Base-by-base conservation (phyloP, 2,329 filamentous ascomycete species). In the Cladophialophora exuberans region DNA sequence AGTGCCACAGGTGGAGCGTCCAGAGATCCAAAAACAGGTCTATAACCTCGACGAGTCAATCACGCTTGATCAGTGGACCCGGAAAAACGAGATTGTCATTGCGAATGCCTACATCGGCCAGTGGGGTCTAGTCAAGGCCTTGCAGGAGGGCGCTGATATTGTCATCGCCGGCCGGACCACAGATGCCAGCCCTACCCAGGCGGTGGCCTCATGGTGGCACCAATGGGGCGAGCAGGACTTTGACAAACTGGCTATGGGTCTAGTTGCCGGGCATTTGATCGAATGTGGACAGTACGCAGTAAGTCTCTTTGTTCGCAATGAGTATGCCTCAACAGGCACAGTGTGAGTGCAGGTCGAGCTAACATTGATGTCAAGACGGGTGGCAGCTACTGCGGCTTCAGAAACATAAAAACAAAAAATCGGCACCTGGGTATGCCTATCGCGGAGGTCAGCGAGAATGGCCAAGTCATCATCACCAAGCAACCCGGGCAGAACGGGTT, bases 81-180 rank as follows among this genome's bases (percentile, higher is more conserved):
- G n/a, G n/a, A n/a, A n/a, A n/a, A 23, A 17, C 5, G 26, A 53
- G 11, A 41, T 43, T 6, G n/a, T 38, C 17, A 46, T 33, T 18
- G 50, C 39, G n/a, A 20, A 26, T 3, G 79, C 74, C 3, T 82
- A 82, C 60, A 72, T 82, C 1, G 81, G 82, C 0, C 74, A 74
- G n/a, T 69, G 76, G 48, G 77, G 65, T 2, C 69, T 70, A 18
- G 66, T 62, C 1, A 55, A 65, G 15, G 68, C 65, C 3, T 53
- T 70, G 0, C 36, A 58, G 2, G 47, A 57, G 3, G 69, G 67
- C 0, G 68, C 68, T 1, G 62, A 69, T 49, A 67, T 71, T 22
- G 66, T 72, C 35, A 57, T 69, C 31, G 67, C 62, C 51, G 70
- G 69, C 5, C 64, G 66, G 9, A 63, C 68, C 13, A 61, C 69